Evolutionary conservation across 257 asterid species (phyloP).

Genomic region (Osmanthus fragrans): DNA sequence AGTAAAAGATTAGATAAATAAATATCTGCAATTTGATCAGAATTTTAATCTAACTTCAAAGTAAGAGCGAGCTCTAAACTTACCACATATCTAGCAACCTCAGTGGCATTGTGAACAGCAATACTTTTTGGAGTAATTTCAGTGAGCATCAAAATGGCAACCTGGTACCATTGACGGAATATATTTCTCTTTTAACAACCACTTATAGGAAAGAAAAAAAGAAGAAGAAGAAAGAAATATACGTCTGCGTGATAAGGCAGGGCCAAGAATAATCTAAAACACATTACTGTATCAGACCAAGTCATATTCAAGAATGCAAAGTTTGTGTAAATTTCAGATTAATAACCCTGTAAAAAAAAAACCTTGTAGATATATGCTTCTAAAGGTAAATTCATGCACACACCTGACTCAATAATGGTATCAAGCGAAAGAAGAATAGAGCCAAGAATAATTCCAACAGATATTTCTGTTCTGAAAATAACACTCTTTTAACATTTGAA

Average conservation of each 20-base stretch:
- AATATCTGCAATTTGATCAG: constrained; percentile 2
- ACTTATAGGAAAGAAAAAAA: neutral
- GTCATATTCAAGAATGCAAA: neutral
- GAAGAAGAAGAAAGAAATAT: neutral
- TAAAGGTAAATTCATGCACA: constrained; percentile 7
- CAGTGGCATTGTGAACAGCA: neutral
- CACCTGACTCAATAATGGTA: constrained; percentile 10
- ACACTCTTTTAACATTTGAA: neutral
- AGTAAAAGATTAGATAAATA: neutral
- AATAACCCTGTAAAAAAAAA: neutral
- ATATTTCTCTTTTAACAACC: constrained; percentile 19
- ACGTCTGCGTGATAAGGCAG: neutral
- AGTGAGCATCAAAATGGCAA: constrained; percentile 74
- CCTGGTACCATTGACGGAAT: constrained; percentile 9
- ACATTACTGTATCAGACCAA: neutral
- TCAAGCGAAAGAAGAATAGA: neutral
- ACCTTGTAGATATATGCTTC: constrained; percentile 7
- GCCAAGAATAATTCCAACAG: constrained; percentile 2
- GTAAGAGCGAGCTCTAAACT: constrained; percentile 40
- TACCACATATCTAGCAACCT: constrained; percentile 73
- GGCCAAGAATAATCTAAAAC: constrained; percentile 3
- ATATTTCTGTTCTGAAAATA: neutral
- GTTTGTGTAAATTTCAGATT: neutral
- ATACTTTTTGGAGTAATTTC: constrained; percentile 24
- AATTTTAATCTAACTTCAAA: constrained; percentile 15